A percentile compares a stretch with the other conserved stretches of the same genome.
phyloP scores from a whole-genome alignment of 1,284 basidiomycete genomes.

The Tremellales sp. region DNA sequence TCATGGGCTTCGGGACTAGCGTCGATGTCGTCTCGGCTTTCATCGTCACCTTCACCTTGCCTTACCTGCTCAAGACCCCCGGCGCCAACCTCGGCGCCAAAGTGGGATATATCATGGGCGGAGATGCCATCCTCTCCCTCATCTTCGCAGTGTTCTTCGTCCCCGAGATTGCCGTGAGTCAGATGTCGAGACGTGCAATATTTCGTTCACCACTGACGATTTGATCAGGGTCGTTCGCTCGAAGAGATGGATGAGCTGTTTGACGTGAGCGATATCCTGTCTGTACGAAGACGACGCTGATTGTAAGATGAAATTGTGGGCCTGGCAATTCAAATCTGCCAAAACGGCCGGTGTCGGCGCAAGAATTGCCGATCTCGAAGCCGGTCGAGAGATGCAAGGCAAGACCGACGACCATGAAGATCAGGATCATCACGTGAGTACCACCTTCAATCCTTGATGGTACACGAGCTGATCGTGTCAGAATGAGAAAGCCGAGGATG shows the following conservation, averaged over 20 bases:
- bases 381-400: too few relatives aligned
- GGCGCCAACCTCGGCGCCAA: slow-evolving; percentile 10
- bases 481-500: background rate
- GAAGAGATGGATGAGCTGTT: slow-evolving; percentile 28
- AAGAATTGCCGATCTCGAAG: slow-evolving; percentile 1
- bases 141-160: slow-evolving; percentile 23
- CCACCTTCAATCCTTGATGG: too few relatives aligned
- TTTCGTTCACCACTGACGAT: background rate
- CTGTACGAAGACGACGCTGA: too few relatives aligned
- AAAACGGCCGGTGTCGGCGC: slow-evolving; percentile 7
- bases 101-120: slow-evolving; percentile 13
- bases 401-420: too few relatives aligned
- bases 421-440: too few relatives aligned
- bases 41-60: slow-evolving; percentile 7
- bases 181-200: background rate
- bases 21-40: slow-evolving; percentile 9
- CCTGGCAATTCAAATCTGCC: slow-evolving; percentile 6
- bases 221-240: slow-evolving; percentile 10
- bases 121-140: slow-evolving; percentile 7
- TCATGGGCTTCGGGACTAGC: slow-evolving; percentile 11
- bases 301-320: slow-evolving; percentile 5
- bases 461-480: background rate
- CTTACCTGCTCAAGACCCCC: slow-evolving; percentile 5
- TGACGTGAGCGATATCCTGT: too few relatives aligned
- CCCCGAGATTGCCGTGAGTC: slow-evolving; percentile 12